Conservation (phyloP, 305 asterid genomes). For the Fraxinus sp. region DNA sequence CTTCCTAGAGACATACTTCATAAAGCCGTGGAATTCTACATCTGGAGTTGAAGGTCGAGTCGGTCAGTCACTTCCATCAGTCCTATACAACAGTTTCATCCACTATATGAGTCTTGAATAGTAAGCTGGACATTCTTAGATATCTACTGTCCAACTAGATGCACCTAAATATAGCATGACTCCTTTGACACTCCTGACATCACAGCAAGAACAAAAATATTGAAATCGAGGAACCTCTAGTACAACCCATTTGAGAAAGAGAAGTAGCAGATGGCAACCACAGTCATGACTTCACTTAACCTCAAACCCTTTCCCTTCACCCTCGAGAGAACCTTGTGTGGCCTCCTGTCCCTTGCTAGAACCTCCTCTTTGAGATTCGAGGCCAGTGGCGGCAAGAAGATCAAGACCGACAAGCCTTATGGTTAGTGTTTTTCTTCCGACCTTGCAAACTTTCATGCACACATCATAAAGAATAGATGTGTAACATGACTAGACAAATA, state of each 20-base stretch:
- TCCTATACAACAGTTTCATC: background rate
- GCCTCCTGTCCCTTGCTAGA: slow-evolving; percentile 69
- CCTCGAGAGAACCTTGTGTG: slow-evolving; percentile 40
- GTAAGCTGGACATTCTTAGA: background rate
- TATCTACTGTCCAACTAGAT: background rate
- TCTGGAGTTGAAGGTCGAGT: background rate
- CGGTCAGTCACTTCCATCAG: background rate
- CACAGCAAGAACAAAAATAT: background rate
- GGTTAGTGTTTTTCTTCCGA: slow-evolving; percentile 29
- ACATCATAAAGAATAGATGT: background rate
- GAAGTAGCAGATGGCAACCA: slow-evolving; percentile 50
- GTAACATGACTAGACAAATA: background rate
- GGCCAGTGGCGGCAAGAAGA: slow-evolving; percentile 63
- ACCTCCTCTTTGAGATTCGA: slow-evolving; percentile 44
- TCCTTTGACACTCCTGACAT: background rate
- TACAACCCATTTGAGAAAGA: background rate
- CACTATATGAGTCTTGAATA: background rate
- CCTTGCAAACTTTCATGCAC: background rate
- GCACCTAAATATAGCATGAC: background rate
- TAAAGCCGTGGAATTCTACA: background rate
- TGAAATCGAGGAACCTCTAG: background rate
- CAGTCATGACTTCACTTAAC: slow-evolving; percentile 63
- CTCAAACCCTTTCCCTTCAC: slow-evolving; percentile 57
- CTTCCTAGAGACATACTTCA: background rate
- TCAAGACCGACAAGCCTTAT: slow-evolving; percentile 59